Conservation (phyloP, 768 basidiomycete species). For the Suillus variegatus region DNA sequence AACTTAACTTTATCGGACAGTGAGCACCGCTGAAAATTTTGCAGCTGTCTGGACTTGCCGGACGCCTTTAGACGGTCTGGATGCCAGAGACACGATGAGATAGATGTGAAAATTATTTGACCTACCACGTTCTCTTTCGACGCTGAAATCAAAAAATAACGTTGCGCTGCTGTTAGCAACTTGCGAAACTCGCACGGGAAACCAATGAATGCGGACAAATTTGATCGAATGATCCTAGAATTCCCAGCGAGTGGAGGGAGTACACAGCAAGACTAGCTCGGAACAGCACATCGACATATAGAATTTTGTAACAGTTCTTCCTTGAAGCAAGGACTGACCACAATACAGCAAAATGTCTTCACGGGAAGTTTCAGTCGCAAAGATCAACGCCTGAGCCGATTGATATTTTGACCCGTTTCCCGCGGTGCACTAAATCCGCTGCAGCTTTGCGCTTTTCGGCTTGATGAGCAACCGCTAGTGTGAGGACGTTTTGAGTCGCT, state of each 20-base stretch:
- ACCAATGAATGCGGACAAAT: neutral
- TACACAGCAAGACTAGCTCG: neutral
- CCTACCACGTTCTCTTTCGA: neutral
- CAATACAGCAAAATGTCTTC: slow-evolving; percentile 9
- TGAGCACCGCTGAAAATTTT: neutral
- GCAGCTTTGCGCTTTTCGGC: slow-evolving; percentile 36
- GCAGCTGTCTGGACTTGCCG: neutral
- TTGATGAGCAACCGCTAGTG: slow-evolving; percentile 16
- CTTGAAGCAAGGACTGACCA: slow-evolving; percentile 1
- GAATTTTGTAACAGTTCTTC: neutral
- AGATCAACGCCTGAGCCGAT: slow-evolving; percentile 69
- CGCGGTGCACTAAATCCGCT: slow-evolving; percentile 16
- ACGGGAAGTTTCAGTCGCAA: slow-evolving; percentile 52
- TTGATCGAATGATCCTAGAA: neutral
- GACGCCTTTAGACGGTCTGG: neutral
- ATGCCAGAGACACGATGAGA: neutral
- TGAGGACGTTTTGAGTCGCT: slow-evolving; percentile 33
- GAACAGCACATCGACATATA: neutral
- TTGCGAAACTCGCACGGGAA: neutral
- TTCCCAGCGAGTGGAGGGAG: neutral
- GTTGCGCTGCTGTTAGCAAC: neutral
- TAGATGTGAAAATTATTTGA: neutral
- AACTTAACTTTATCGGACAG: slow-evolving; percentile 1
- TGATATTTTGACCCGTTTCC: slow-evolving; percentile 74
- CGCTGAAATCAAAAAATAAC: neutral